Evolutionary conservation across 2,329 filamentous ascomycete genomes (phyloP).

Genomic region (Chaetomium olivaceum): DNA sequence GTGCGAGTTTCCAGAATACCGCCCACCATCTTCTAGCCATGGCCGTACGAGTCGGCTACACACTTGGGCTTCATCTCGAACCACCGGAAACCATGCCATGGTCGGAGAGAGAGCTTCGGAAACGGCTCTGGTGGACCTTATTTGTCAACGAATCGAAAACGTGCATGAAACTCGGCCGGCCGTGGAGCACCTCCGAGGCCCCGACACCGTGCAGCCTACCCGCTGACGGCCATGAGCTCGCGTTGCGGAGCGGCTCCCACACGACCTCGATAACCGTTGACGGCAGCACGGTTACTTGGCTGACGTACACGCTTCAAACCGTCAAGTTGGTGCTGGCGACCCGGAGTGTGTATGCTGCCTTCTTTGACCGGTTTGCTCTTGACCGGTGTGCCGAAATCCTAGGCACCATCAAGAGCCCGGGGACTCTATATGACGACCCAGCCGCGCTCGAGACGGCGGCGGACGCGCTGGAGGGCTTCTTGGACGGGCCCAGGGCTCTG

Average conservation of each 20-base stretch:
- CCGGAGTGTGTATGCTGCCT: neutral
- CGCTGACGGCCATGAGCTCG: neutral
- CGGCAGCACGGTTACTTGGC: neutral
- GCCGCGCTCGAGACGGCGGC: neutral
- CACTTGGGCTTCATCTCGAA: neutral
- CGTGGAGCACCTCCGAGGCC: neutral
- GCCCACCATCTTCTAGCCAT: neutral
- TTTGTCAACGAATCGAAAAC: neutral
- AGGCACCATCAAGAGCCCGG: neutral
- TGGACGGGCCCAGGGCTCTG: neutral
- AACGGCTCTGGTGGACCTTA: neutral
- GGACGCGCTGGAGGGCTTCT: neutral
- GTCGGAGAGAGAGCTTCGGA: neutral
- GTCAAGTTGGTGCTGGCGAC: neutral
- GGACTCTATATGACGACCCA: neutral
- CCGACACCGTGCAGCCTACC: neutral
- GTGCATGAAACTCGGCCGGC: neutral
- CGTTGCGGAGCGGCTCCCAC: neutral
- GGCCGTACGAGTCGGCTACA: neutral
- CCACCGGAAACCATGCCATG: neutral
- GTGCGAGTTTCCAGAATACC: neutral
- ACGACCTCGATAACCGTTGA: neutral
- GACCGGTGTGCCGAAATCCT: neutral
- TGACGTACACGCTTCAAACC: neutral
- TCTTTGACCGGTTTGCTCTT: neutral